Evolutionary conservation across 108 stramenopile species (phyloP).

Genomic region (Ochromonas danica): DNA sequence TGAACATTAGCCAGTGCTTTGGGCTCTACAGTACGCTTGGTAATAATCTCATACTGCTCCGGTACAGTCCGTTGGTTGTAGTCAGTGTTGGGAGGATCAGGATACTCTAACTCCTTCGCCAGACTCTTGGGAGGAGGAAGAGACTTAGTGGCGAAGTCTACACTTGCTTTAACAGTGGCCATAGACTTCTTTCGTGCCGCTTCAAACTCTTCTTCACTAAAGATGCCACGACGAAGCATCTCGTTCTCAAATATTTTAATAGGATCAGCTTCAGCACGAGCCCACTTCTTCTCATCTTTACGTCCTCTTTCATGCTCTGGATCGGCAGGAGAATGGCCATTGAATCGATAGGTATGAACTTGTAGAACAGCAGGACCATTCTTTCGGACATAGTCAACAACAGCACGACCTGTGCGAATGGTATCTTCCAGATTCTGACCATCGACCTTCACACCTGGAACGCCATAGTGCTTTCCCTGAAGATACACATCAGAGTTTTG

Average conservation of each 20-base stretch:
- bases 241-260: conserved; percentile 86
- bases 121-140: conserved; percentile 71
- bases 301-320: conserved; percentile 97
- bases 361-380: conserved; percentile 93
- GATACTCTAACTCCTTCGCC: conserved; percentile 80
- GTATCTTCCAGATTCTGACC: conserved; percentile 84
- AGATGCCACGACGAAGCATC: conserved; percentile 67
- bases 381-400: conserved; percentile 86
- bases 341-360: conserved; percentile 96
- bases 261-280: conserved; percentile 85
- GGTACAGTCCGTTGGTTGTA: conserved; percentile 82
- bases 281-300: conserved; percentile 98
- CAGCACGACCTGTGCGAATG: conserved; percentile 89
- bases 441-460: conserved; percentile 86
- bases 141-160: conserved; percentile 84
- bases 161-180: conserved; percentile 79
- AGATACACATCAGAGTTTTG: conserved; percentile 81
- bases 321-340: conserved; percentile 95
- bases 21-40: conserved; percentile 71
- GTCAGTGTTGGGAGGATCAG: conserved; percentile 88
- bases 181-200: conserved; percentile 71
- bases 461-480: conserved; percentile 90
- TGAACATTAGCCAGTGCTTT: conserved; percentile 70
- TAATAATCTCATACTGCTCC: conserved; percentile 73
- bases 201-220: conserved; percentile 83